Percentiles rank a stretch among this genome's conserved stretches.
Conservation (phyloP, 202 grass and related monocot species). For the Zoysia matrella region DNA sequence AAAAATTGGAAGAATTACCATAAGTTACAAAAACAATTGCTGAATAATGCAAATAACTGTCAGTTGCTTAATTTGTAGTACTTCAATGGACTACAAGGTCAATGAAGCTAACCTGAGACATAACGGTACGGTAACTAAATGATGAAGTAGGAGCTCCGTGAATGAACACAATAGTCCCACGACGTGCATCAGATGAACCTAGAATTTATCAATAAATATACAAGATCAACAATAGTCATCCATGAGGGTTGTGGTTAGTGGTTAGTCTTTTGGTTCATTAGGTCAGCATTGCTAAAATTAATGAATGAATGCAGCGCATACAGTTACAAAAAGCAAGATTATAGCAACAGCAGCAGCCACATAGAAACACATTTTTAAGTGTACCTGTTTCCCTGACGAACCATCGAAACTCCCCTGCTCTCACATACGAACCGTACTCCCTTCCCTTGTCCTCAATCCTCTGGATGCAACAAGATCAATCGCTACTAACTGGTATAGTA, state of each 20-base stretch:
- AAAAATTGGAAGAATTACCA: background rate
- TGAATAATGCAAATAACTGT: background rate
- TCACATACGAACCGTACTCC: constrained; percentile 76
- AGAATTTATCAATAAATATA: constrained; percentile 35
- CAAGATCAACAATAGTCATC: background rate
- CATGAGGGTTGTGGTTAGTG: background rate
- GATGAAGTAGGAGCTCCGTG: constrained; percentile 92
- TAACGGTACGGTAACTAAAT: constrained; percentile 84
- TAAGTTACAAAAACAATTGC: constrained; percentile 2
- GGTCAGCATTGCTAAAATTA: constrained; percentile 12
- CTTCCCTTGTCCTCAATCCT: constrained; percentile 89
- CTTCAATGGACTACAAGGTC: background rate
- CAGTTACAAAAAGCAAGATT: background rate
- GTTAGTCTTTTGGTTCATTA: background rate
- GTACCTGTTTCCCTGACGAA: constrained; percentile 95
- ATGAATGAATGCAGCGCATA: background rate
- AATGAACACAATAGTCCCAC: constrained; percentile 85
- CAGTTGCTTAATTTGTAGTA: background rate
- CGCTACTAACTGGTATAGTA: background rate
- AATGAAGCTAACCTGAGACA: constrained; percentile 76
- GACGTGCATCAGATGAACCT: constrained; percentile 62
- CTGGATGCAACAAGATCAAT: constrained; percentile 47
- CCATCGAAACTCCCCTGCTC: constrained; percentile 82
- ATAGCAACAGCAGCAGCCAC: background rate
- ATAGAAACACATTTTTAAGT: background rate